These are phyloP conservation scores for Malus hybrid DNA, from an alignment of 331 rosid species.

Conservation along the genomic window DNA sequence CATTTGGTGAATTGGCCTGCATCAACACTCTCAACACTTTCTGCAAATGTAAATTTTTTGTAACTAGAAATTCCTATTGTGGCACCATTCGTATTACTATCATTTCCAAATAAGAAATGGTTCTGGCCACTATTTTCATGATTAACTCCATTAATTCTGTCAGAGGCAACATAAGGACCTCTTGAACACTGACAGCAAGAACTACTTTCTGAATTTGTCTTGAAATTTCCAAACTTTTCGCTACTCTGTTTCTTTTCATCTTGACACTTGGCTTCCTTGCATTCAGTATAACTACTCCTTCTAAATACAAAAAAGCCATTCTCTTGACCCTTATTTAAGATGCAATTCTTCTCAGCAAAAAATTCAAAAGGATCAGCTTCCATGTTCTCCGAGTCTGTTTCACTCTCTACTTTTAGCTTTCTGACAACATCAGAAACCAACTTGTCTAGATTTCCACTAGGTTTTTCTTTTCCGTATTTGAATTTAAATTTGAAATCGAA, in stretches of 20 bases:
- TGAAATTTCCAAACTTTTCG: slow-evolving; percentile 1
- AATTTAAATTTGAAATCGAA: background rate
- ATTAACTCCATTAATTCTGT: slow-evolving; percentile 18
- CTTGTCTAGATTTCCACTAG: slow-evolving; percentile 11
- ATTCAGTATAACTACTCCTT: slow-evolving; percentile 9
- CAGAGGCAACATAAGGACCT: slow-evolving; percentile 14
- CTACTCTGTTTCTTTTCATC: slow-evolving; percentile 3
- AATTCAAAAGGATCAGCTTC: slow-evolving; percentile 8
- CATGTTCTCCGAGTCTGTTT: background rate
- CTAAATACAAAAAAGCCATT: slow-evolving; percentile 18
- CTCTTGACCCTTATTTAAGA: slow-evolving; percentile 5
- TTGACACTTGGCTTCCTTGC: background rate
- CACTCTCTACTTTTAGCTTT: slow-evolving; percentile 12
- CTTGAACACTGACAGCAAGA: slow-evolving; percentile 13
- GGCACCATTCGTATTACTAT: slow-evolving; percentile 14
- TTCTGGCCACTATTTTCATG: slow-evolving; percentile 12
- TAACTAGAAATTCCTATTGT: slow-evolving; percentile 30
- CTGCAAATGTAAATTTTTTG: slow-evolving; percentile 26
- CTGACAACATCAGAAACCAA: slow-evolving; percentile 2
- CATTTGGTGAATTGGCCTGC: slow-evolving; percentile 28
- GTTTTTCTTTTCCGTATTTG: background rate
- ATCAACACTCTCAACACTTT: slow-evolving; percentile 11
- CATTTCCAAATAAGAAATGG: slow-evolving; percentile 25
- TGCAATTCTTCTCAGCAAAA: background rate
- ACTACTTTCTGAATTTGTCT: slow-evolving; percentile 13